Evolutionary conservation across 495 filamentous ascomycete species (phyloP).

Genomic region (Podospora tetraspora): DNA sequence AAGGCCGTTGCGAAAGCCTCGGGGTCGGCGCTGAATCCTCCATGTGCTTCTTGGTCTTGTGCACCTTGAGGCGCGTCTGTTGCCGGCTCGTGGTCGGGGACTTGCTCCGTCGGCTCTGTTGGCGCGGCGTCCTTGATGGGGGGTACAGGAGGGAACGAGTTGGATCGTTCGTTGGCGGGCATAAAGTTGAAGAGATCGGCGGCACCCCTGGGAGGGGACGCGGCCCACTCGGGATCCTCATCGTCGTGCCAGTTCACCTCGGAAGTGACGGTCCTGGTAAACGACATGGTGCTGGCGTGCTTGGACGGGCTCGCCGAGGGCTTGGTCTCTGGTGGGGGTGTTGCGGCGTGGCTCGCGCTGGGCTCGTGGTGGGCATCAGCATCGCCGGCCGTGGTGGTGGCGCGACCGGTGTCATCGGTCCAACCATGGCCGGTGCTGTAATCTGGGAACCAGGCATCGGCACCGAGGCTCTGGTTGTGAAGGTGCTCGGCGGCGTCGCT

Average conservation of each 20-base stretch:
- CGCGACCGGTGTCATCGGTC: constrained; percentile 22
- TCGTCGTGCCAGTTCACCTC: constrained; percentile 53
- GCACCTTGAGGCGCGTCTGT: constrained; percentile 24
- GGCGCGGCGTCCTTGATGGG: constrained; percentile 30
- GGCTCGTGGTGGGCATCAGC: constrained; percentile 5
- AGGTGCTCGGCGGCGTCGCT: constrained; percentile 13
- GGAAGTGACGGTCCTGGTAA: constrained; percentile 47
- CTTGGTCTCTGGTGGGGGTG: constrained; percentile 8
- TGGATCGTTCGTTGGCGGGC: constrained; percentile 49
- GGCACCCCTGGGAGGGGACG: constrained; percentile 40
- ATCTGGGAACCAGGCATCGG: constrained; percentile 30
- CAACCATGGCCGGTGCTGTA: constrained; percentile 26
- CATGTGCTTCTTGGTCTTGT: constrained; percentile 30
- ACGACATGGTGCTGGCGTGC: constrained; percentile 48
- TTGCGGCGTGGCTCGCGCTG: not conserved
- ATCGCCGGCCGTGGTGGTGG: constrained; percentile 7
- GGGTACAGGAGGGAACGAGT: constrained; percentile 58
- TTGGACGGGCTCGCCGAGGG: constrained; percentile 28
- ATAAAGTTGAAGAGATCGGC: constrained; percentile 54
- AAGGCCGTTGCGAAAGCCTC: constrained; percentile 22
- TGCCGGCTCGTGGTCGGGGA: constrained; percentile 14
- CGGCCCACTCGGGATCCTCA: constrained; percentile 47
- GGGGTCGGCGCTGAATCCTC: constrained; percentile 17
- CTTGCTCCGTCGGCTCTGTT: constrained; percentile 22
- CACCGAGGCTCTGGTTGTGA: constrained; percentile 16